phyloP scores from a whole-genome alignment of 148 eudicot species.

The Rhododendron vialii region DNA sequence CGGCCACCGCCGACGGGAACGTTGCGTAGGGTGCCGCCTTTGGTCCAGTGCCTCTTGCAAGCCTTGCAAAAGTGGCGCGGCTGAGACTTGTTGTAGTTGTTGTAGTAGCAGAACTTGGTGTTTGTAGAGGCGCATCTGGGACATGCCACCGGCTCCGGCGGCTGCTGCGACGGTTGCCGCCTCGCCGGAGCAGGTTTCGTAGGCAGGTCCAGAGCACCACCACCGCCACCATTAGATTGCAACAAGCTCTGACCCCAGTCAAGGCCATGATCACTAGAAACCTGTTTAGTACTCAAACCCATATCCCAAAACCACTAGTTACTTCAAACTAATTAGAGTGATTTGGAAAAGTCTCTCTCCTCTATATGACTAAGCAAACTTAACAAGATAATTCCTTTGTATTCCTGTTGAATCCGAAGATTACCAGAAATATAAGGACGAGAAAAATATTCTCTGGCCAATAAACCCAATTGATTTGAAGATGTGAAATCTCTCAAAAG shows the following conservation, averaged over 20 bases:
- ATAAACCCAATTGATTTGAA: not conserved
- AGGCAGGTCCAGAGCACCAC: slow-evolving; percentile 20
- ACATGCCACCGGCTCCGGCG: slow-evolving; percentile 51
- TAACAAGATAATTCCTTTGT: too few species aligned
- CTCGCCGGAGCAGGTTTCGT: slow-evolving; percentile 29
- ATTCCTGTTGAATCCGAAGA: too few species aligned
- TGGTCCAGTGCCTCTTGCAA: slow-evolving; percentile 97
- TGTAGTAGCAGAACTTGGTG: slow-evolving; percentile 93
- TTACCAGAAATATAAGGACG: too few species aligned
- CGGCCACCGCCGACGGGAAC: slow-evolving; percentile 94
- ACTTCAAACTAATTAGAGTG: not conserved
- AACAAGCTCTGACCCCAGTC: slow-evolving; percentile 37
- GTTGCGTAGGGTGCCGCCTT: slow-evolving; percentile 89
- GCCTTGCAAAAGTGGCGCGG: slow-evolving; percentile 86
- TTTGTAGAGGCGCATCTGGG: slow-evolving; percentile 79
- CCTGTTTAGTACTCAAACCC: slow-evolving; percentile 70
- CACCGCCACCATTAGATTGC: not conserved
- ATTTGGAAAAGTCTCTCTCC: not conserved
- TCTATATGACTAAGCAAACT: not conserved
- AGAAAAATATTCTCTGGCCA: too few species aligned
- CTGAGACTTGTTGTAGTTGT: slow-evolving; percentile 88
- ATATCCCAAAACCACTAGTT: slow-evolving; percentile 14
- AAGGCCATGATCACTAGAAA: slow-evolving; percentile 42
- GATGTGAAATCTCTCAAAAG: not conserved
- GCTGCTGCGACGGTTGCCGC: slow-evolving; percentile 21